These are phyloP conservation scores for Tolypocladium amazonense DNA, from an alignment of 2,329 filamentous ascomycete species.

Conservation along the genomic window DNA sequence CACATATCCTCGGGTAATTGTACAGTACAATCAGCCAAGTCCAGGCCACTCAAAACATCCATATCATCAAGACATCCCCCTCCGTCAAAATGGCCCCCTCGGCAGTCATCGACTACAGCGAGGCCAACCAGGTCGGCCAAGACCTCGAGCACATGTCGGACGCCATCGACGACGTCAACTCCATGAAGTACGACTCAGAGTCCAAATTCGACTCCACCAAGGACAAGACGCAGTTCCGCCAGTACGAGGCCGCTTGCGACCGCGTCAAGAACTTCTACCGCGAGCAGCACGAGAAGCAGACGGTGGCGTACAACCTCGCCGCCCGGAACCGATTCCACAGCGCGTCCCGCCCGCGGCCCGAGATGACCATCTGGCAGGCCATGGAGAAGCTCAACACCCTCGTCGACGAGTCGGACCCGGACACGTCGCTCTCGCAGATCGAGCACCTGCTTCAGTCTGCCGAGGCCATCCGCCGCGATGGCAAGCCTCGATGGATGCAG, in stretches of 20 bases:
- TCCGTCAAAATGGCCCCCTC: conserved; percentile 14
- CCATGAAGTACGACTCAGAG: conserved; percentile 35
- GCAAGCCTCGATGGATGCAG: conserved; percentile 76
- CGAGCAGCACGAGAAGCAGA: conserved; percentile 62
- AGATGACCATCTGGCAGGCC: conserved; percentile 83
- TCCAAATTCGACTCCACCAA: conserved; percentile 65
- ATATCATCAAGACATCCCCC: not conserved
- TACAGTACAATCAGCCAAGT: too few species aligned
- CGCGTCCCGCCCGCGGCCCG: conserved; percentile 48
- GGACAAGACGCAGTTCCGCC: conserved; percentile 70
- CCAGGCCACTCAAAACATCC: not conserved
- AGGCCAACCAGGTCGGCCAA: conserved; percentile 10
- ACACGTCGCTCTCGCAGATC: conserved; percentile 79
- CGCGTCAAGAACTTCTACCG: conserved; percentile 80
- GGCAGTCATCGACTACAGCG: conserved; percentile 9
- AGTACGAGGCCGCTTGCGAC: conserved; percentile 75
- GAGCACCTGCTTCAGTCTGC: conserved; percentile 82
- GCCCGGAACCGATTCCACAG: conserved; percentile 52
- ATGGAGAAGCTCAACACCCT: conserved; percentile 89
- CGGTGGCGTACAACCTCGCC: conserved; percentile 73
- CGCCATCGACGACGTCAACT: conserved; percentile 40
- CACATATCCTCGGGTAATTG: too few species aligned
- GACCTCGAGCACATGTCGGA: conserved; percentile 39
- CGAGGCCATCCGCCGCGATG: conserved; percentile 79
- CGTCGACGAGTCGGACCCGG: conserved; percentile 84